Base-by-base conservation (phyloP, 2,329 filamentous ascomycete genomes). In the Fusarium staphyleae region DNA sequence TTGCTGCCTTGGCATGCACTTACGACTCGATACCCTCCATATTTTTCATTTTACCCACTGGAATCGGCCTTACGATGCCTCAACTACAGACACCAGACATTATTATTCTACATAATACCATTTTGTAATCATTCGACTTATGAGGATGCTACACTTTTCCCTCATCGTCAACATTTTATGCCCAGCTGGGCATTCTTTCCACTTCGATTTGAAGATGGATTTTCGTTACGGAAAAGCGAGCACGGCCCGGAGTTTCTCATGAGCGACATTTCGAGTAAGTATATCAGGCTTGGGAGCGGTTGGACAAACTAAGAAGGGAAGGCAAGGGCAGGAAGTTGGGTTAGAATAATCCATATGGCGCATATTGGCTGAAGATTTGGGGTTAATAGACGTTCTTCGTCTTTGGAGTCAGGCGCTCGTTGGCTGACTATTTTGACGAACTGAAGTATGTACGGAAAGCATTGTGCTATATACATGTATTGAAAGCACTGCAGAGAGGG, bases 21-120 rank as follows among this genome's bases (percentile, higher is more conserved):
- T 37, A 67, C 61, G 65, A 67, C 60, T 57, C 62, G 65, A 67
- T 67, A 67, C 65, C 65, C 65, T 65, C 39, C 36, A 35, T 35
- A 50, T 30, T 28, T 51, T 39, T 59, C 30, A 39, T 45, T 36
- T 12, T n/a, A 26, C 28, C 16, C 22, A 5, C 7, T 24, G 22
- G 22, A 24, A 24, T 24, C n/a, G 32, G 33, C 39, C 42, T 30
- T 19, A 33, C 15, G 19, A 45, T 34, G 34, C 34, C 37, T 18
- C 14, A 16, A 35, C 19, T 30, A 28, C 32, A 36, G 40, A 35
- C 48, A 30, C 48, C 22, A 50, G 51, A 60, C 32, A 36, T 13
- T 41, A 53, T 11, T 12, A 29, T 10, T 51, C 37, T 45, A 46
- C 50, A 48, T 33, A 26, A 26, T 50, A 51, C 24, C 46, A 34